Base-by-base conservation (phyloP, 2,329 filamentous ascomycete genomes). In the Ceratocystis harringtonii region DNA sequence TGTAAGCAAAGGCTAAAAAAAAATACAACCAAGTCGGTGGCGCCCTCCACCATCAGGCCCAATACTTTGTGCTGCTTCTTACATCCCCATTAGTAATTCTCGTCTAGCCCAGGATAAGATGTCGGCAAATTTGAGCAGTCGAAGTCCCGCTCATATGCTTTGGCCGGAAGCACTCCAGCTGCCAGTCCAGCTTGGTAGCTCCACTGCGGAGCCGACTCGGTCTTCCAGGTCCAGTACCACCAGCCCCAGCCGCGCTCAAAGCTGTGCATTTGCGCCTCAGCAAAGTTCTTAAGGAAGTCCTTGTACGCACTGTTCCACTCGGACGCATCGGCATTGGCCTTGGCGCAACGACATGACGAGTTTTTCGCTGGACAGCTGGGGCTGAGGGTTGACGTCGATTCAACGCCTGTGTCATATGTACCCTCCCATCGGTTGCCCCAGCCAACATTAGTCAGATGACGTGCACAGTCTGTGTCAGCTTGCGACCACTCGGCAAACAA, bases 181-280 rank as follows among this genome's bases (percentile, higher is more conserved):
- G 81, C 81, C 68, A 92, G 78, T 0, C 90, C 92, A 69, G 85
- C 80, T 75, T 92, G 85, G 78, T 94, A 96, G 74, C 91, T 96
- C 94, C 94, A 99, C 76, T 96, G 90, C 67, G 85, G 80, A 61
- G 88, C 86, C 69, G 76, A 80, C 78, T 97, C 92, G 36, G 92
- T 96, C 76, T 91, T 84, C 92, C 94, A 95, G 43, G 92, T 97
- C 94, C 94, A 99, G 77, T 99, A 99, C 77, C 95, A 96, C 94
- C 94, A 99, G 61, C 94, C 94, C 87, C 89, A 94, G 5, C 89
- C 90, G 69, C 87, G 85, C 75, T 97, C 92, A 72, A 97, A 99
- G 67, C 86, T 89, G 70, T 87, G 81, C 90, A 99, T 99, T 78
- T 99, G 94, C 64, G 92, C 94, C 76, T 96, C 87, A 5, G 94